Percentiles rank a stretch among this genome's conserved stretches.
Evolutionary conservation across 129 eudicot genomes (phyloP).

Genomic region (Silybum marianum): DNA sequence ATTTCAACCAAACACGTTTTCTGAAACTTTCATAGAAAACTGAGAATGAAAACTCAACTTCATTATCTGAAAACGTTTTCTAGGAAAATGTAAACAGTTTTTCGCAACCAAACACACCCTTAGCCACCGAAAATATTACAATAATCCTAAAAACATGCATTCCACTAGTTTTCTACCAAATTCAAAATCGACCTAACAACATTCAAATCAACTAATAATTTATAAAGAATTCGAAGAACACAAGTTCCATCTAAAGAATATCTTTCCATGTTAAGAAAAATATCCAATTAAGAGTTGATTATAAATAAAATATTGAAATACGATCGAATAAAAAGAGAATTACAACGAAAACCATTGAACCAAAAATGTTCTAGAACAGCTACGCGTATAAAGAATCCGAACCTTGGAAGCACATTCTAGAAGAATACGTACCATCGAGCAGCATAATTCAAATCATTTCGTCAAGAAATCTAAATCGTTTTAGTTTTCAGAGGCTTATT

Average conservation of each 20-base stretch:
- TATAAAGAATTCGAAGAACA: neutral
- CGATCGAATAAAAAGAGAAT: conserved; percentile 18
- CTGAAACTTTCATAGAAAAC: too few species aligned
- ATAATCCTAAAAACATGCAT: too few species aligned
- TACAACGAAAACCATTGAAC: conserved; percentile 33
- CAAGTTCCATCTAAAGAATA: conserved; percentile 16
- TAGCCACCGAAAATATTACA: too few species aligned
- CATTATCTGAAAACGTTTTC: too few species aligned
- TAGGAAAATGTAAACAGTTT: too few species aligned
- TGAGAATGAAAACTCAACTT: too few species aligned
- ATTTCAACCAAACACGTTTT: too few species aligned
- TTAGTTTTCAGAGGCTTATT: conserved; percentile 58
- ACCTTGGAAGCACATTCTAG: conserved; percentile 34
- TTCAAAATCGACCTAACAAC: too few species aligned
- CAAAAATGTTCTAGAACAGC: conserved; percentile 30
- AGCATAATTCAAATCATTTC: conserved; percentile 19
- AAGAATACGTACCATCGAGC: neutral
- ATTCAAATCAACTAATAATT: neutral
- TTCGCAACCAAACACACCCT: too few species aligned
- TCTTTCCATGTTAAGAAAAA: conserved; percentile 23
- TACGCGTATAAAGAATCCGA: conserved; percentile 22
- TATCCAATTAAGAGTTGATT: conserved; percentile 16
- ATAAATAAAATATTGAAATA: conserved; percentile 15
- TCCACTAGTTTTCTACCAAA: too few species aligned
- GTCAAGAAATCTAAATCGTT: conserved; percentile 41